phyloP scores from a whole-genome alignment of 2,329 filamentous ascomycete species.

The Malbranchea cinnamomea region DNA sequence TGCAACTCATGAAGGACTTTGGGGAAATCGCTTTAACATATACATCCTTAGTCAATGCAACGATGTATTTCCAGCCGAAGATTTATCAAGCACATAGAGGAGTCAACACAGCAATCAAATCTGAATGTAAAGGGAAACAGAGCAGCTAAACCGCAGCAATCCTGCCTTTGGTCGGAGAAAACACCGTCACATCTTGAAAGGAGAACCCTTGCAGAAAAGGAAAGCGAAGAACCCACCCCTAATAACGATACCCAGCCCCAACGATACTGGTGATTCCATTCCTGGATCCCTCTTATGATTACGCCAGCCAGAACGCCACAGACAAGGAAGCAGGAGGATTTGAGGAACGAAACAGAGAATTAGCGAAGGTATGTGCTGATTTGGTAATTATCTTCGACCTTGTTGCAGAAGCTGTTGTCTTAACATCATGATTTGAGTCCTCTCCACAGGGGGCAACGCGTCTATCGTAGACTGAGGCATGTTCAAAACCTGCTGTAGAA shows the following conservation, averaged over 20 bases:
- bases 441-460: constrained; percentile 57
- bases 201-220: no score
- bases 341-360: constrained; percentile 59
- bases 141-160: no score
- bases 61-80: background rate
- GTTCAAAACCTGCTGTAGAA: constrained; percentile 68
- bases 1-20: no score
- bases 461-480: constrained; percentile 72
- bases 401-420: constrained; percentile 61
- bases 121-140: no score
- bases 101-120: background rate
- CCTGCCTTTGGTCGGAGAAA: no score
- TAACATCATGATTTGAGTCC: constrained; percentile 65
- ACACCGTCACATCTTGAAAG: no score
- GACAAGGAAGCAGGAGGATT: constrained; percentile 40
- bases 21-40: no score
- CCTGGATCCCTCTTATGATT: no score
- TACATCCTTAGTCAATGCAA: background rate
- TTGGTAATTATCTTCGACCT: constrained; percentile 86
- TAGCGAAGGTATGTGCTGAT: constrained; percentile 79
- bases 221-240: no score
- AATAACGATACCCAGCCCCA: constrained; percentile 3
- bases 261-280: no score
- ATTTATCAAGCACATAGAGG: background rate
- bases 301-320: no score